Evolutionary conservation across 73 alveolate genomes (phyloP).

Genomic region (Uronychia binucleata): DNA sequence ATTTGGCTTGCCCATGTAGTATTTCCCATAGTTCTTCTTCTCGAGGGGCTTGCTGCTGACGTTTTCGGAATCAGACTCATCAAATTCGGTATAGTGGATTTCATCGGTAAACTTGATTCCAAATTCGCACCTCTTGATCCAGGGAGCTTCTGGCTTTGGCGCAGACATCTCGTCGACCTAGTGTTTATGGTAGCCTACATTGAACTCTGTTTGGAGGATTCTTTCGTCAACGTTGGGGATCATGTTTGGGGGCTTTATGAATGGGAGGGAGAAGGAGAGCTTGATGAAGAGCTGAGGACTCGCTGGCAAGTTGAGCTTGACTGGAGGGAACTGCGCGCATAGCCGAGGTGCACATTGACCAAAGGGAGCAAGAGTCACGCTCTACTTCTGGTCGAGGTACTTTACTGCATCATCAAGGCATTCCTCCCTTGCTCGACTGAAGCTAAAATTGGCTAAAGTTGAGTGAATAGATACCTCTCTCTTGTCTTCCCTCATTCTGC

Average conservation of each 20-base stretch:
- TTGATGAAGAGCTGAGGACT: conserved; percentile 24
- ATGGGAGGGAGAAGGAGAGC: conserved; percentile 49
- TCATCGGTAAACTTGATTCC: conserved; percentile 58
- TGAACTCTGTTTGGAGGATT: conserved; percentile 20
- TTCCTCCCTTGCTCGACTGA: conserved; percentile 37
- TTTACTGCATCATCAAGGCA: conserved; percentile 25
- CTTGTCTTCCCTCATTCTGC: neutral
- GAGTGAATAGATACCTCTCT: conserved; percentile 22
- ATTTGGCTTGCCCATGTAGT: too few species aligned
- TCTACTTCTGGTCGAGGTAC: conserved; percentile 45
- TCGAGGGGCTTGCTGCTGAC: neutral
- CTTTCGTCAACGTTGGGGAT: conserved; percentile 55
- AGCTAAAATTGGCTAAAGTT: conserved; percentile 39
- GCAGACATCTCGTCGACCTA: conserved; percentile 16
- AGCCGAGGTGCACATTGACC: conserved; percentile 17
- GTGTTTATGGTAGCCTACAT: neutral
- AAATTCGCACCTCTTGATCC: conserved; percentile 55
- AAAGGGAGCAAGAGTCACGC: conserved; percentile 37
- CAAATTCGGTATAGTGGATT: conserved; percentile 6
- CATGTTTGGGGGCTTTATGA: conserved; percentile 59
- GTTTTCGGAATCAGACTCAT: neutral
- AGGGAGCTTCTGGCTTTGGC: conserved; percentile 57
- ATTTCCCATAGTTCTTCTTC: too few species aligned
- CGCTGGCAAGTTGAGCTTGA: conserved; percentile 9
- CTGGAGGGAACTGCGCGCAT: neutral